Percentiles rank a stretch among this genome's conserved stretches.
Conservation (phyloP, 176 grass and related monocot species). For the Rhynchospora pubera region DNA sequence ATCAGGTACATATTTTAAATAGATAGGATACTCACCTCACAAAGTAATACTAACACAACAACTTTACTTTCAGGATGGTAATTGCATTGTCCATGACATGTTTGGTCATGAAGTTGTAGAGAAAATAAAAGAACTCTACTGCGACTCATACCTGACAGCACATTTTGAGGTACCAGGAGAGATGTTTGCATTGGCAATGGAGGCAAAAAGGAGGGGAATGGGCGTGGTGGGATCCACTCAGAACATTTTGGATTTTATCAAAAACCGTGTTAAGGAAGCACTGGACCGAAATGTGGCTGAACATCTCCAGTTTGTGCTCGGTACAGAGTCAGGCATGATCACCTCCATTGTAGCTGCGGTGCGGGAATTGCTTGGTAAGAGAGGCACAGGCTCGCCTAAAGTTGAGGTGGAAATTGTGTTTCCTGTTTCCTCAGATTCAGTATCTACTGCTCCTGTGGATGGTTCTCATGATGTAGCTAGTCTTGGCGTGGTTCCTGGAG, state of each 20-base stretch:
- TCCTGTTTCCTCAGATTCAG: constrained; percentile 85
- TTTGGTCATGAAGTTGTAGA: constrained; percentile 89
- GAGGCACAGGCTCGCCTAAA: constrained; percentile 35
- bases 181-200: constrained; percentile 97
- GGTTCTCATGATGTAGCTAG: constrained; percentile 38
- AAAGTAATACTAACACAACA: not conserved
- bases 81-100: constrained; percentile 94
- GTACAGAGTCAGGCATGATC: constrained; percentile 97
- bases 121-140: constrained; percentile 86
- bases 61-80: constrained; percentile 62
- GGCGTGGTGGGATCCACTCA: constrained; percentile 92
- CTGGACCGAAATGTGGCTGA: constrained; percentile 71
- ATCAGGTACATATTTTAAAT: constrained; percentile 48
- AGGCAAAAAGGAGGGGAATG: constrained; percentile 91
- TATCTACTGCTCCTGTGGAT: constrained; percentile 47
- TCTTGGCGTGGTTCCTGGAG: constrained; percentile 71
- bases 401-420: constrained; percentile 95
- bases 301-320: constrained; percentile 86
- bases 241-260: constrained; percentile 96
- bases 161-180: constrained; percentile 99
- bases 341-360: constrained; percentile 83
- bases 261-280: constrained; percentile 48
- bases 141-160: constrained; percentile 83
- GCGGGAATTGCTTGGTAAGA: constrained; percentile 44
- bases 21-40: not conserved